Evolutionary conservation across 306 rosid genomes (phyloP), one percentile per base, ranked within the genome.

Genomic region (Heteromeles arbutifolia): DNA sequence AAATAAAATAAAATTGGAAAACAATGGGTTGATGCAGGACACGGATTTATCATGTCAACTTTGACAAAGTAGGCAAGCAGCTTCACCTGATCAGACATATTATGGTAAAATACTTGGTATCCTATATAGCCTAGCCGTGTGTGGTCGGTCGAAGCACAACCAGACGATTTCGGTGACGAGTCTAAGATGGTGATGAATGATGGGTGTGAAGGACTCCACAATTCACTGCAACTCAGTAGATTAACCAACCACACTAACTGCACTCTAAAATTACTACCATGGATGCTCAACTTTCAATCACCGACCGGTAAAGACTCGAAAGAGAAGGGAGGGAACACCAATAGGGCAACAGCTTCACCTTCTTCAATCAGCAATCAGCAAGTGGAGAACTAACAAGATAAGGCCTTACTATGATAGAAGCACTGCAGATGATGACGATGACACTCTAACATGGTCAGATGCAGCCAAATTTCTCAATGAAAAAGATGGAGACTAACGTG

Each of bases 311-410:
- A 58, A 3, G 65, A 76, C 48, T 48, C 11, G 50, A 25, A 12
- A 63, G 63, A 4, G n/a, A n/a, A n/a, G n/a, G n/a, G n/a, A 17
- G 14, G 34, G 18, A 31, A 72, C 67, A 39, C 44, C 77, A 29
- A 43, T 8, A 41, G 54, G 21, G 56, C 66, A 63, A 69, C 65
- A 73, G 74, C 74, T 41, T 70, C 78, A 22, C 74, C 72, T 69
- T 67, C 72, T 53, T 77, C 82, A 52, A 69, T 64, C 75, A 74
- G 74, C 82, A 61, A 69, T 73, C 75, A 73, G 74, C 67, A 34
- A 57, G 66, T 24, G 62, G 52, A 69, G 52, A 43, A 74, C 77
- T 62, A 74, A 24, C 28, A 63, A 45, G 76, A 10, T 34, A 37
- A 41, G 15, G 50, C 43, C 69, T 22, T 43, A 65, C 78, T 76